phyloP scores from a whole-genome alignment of 208 protist species.

The Spongospora subterranea region DNA sequence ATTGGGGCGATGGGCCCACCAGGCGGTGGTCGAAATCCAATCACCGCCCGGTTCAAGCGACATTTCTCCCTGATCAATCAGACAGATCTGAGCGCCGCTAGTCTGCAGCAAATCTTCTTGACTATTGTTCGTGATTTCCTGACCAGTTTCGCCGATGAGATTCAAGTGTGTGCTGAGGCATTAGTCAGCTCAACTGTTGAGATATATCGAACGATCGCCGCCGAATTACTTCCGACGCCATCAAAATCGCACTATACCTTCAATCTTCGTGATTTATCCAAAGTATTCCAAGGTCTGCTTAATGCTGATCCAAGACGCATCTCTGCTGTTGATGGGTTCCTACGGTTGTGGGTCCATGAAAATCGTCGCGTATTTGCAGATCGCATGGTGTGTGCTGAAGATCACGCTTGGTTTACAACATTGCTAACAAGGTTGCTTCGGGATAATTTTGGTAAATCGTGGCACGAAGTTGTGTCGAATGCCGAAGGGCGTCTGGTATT shows the following conservation, averaged over 20 bases:
- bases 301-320: constrained; percentile 49
- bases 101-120: constrained; percentile 90
- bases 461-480: constrained; percentile 77
- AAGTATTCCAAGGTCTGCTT: constrained; percentile 81
- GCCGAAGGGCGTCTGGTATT: constrained; percentile 78
- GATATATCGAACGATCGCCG: constrained; percentile 89
- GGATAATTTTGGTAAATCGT: constrained; percentile 78
- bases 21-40: constrained; percentile 91
- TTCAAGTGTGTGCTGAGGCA: constrained; percentile 74
- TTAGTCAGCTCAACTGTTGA: constrained; percentile 90
- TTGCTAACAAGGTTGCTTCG: constrained; percentile 52
- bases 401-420: constrained; percentile 72
- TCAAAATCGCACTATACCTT: constrained; percentile 98
- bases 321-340: constrained; percentile 53
- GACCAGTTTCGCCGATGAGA: constrained; percentile 81
- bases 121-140: constrained; percentile 93
- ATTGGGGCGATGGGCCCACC: constrained; percentile 93
- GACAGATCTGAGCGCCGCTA: constrained; percentile 91
- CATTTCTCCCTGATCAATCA: constrained; percentile 98
- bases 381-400: constrained; percentile 71
- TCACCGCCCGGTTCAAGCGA: constrained; percentile 93
- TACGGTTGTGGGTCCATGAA: constrained; percentile 78
- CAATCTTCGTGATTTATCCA: constrained; percentile 96
- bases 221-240: constrained; percentile 93
- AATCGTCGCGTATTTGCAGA: constrained; percentile 75